A percentile compares a stretch with the other conserved stretches of the same genome.
phyloP scores from a whole-genome alignment of 306 rosid genomes.

The Crotalaria pallida region DNA sequence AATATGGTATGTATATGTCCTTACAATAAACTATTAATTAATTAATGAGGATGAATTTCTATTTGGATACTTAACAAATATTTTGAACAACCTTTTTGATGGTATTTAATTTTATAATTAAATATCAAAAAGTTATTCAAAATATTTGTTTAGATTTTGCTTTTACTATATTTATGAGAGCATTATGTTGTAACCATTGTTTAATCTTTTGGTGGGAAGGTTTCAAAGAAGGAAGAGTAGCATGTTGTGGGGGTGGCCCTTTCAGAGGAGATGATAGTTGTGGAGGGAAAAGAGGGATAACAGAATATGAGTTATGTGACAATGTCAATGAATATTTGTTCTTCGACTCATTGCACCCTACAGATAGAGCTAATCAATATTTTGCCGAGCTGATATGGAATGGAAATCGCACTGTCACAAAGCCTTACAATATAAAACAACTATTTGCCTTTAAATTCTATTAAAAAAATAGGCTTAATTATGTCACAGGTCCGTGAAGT shows the following conservation, averaged over 20 bases:
- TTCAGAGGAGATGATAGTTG: constrained; percentile 51
- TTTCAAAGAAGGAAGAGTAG: constrained; percentile 39
- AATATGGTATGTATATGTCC: constrained; percentile 22
- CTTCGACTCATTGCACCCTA: constrained; percentile 48
- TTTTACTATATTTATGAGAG: too few species aligned
- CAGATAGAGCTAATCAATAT: constrained; percentile 31
- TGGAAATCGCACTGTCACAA: neutral
- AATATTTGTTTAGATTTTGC: neutral
- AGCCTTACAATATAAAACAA: constrained; percentile 29
- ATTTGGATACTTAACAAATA: too few species aligned
- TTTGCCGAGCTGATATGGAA: constrained; percentile 35
- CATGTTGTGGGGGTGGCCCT: constrained; percentile 59
- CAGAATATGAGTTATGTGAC: constrained; percentile 35
- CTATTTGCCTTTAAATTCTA: constrained; percentile 18
- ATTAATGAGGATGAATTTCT: too few species aligned
- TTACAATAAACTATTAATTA: neutral
- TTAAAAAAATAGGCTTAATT: too few species aligned
- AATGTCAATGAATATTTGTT: constrained; percentile 30
- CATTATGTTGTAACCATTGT: too few species aligned
- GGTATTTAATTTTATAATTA: too few species aligned
- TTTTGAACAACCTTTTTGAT: too few species aligned
- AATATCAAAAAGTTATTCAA: too few species aligned
- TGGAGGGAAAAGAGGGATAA: constrained; percentile 47
- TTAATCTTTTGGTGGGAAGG: constrained; percentile 12
- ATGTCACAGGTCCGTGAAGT: too few species aligned